These are phyloP conservation scores for Phoma sp. DNA, from an alignment of 2,329 filamentous ascomycete genomes.

Conservation along the genomic window DNA sequence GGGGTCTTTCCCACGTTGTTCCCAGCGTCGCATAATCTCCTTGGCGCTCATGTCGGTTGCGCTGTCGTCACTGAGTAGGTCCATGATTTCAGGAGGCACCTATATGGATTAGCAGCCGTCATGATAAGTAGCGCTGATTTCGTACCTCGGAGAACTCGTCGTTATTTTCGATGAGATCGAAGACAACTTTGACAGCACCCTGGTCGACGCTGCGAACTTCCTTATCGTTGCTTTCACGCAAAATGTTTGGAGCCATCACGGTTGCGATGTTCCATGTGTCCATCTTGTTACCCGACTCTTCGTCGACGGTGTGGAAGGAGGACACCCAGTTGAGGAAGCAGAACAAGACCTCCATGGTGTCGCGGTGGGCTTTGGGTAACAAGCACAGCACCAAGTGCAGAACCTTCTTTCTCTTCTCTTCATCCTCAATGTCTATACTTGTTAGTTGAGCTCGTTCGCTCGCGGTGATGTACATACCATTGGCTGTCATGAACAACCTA, in stretches of 20 bases:
- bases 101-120: slow-evolving; percentile 50
- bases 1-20: slow-evolving; percentile 76
- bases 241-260: slow-evolving; percentile 94
- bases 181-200: slow-evolving; percentile 89
- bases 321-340: slow-evolving; percentile 97
- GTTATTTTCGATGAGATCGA: slow-evolving; percentile 88
- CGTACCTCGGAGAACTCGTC: slow-evolving; percentile 97
- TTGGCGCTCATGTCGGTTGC: slow-evolving; percentile 92
- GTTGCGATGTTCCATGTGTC: slow-evolving; percentile 97
- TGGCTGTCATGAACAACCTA: slow-evolving; percentile 85
- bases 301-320: slow-evolving; percentile 95
- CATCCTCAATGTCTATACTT: slow-evolving; percentile 73
- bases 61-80: slow-evolving; percentile 83
- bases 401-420: slow-evolving; percentile 81
- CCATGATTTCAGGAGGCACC: slow-evolving; percentile 92
- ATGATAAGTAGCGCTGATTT: slow-evolving; percentile 18
- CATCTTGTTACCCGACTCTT: slow-evolving; percentile 98
- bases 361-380: slow-evolving; percentile 88
- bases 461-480: slow-evolving; percentile 62
- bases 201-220: slow-evolving; percentile 79
- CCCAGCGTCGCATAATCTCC: slow-evolving; percentile 93
- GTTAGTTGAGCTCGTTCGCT: slow-evolving; percentile 21
- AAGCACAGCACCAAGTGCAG: slow-evolving; percentile 92
- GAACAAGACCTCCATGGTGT: slow-evolving; percentile 94
- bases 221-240: slow-evolving; percentile 69